Conservation (phyloP, 345 rosid genomes). For the Geranium brycei region DNA sequence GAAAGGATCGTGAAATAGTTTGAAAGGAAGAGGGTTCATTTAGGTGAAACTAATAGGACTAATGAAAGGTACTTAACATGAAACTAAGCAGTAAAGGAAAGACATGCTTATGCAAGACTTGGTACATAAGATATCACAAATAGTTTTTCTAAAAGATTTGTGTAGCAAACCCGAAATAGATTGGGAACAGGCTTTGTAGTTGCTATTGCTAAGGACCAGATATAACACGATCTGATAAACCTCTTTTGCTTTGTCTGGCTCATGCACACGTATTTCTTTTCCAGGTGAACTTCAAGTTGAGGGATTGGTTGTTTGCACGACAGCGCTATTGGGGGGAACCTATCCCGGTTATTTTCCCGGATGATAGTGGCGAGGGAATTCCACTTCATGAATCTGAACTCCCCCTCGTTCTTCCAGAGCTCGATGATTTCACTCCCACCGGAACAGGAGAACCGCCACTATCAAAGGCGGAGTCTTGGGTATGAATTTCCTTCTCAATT, state of each 20-base stretch:
- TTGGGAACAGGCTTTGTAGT: too few relatives aligned
- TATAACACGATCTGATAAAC: neutral
- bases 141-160: too few relatives aligned
- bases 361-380: constrained; percentile 50
- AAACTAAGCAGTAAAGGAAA: too few relatives aligned
- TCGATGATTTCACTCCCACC: constrained; percentile 85
- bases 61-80: too few relatives aligned
- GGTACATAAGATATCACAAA: too few relatives aligned
- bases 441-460: constrained; percentile 94
- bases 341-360: constrained; percentile 65
- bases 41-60: too few relatives aligned
- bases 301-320: constrained; percentile 98
- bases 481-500: constrained; percentile 9
- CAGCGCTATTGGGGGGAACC: constrained; percentile 99
- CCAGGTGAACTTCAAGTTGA: constrained; percentile 82
- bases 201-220: too few relatives aligned
- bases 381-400: constrained; percentile 63
- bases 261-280: constrained; percentile 8
- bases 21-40: too few relatives aligned
- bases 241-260: neutral
- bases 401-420: constrained; percentile 77
- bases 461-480: constrained; percentile 77
- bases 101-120: too few relatives aligned
- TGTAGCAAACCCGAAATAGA: too few relatives aligned
- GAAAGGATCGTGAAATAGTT: too few relatives aligned